A percentile compares a stretch with the other conserved stretches of the same genome.
Conservation (phyloP, 257 asterid genomes). For the Solanum commersonii region DNA sequence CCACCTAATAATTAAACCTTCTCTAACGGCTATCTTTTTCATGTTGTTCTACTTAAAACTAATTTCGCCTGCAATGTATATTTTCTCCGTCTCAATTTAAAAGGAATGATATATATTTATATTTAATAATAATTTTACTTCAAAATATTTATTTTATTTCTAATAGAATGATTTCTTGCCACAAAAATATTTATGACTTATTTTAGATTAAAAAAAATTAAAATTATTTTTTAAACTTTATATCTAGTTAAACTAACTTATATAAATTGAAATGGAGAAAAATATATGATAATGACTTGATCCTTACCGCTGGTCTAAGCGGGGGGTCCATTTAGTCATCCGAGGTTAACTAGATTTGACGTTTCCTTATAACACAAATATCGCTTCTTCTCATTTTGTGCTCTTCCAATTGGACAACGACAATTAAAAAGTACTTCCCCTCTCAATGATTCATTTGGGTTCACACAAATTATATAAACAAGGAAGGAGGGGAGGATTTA, state of each 20-base stretch:
- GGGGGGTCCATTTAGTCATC: constrained; percentile 9
- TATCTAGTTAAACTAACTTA: too few species aligned
- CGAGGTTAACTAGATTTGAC: neutral
- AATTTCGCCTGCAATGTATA: neutral
- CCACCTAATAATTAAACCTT: constrained; percentile 9
- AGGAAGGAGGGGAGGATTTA: neutral
- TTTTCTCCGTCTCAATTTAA: neutral
- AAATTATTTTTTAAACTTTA: too few species aligned
- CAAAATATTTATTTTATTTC: too few species aligned
- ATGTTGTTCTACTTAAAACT: neutral
- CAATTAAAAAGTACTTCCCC: neutral
- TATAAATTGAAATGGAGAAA: too few species aligned
- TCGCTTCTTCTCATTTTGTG: neutral
- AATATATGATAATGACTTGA: neutral
- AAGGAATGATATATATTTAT: too few species aligned
- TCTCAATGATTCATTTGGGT: neutral
- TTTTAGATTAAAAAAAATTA: too few species aligned
- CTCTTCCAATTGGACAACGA: neutral
- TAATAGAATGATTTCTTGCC: too few species aligned
- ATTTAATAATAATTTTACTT: too few species aligned
- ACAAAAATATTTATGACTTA: too few species aligned
- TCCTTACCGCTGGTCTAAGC: neutral
- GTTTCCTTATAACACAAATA: neutral
- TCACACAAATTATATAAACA: neutral
- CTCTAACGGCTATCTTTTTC: constrained; percentile 71